Conservation (phyloP, 2,329 filamentous ascomycete species). For the Microdochium trichocladiopsis region DNA sequence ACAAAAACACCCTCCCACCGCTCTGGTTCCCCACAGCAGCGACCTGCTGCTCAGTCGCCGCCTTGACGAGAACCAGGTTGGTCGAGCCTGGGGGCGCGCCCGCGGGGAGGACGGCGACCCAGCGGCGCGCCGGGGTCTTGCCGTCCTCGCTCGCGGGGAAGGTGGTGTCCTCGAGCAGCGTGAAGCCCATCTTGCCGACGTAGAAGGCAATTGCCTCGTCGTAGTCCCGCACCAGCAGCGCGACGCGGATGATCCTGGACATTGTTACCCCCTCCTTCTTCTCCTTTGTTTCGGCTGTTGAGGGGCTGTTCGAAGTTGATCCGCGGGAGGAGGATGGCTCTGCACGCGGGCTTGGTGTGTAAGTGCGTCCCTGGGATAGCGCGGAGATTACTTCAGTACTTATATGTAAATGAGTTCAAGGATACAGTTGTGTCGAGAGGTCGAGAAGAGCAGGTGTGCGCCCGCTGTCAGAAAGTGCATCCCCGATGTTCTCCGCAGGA, state of each 20-base stretch:
- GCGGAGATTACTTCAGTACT: no score
- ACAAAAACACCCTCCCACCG: background rate
- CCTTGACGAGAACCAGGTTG: background rate
- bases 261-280: no score
- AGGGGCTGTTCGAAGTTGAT: no score
- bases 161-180: background rate
- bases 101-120: background rate
- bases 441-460: no score
- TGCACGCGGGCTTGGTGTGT: no score
- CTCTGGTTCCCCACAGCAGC: background rate
- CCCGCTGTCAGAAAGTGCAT: no score
- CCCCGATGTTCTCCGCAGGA: background rate
- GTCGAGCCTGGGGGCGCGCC: background rate
- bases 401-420: no score
- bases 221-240: background rate
- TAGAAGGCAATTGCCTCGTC: background rate
- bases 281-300: no score
- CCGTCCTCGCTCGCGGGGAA: background rate
- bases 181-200: slow-evolving; percentile 1
- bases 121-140: background rate
- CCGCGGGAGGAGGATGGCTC: background rate
- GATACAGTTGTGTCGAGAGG: no score
- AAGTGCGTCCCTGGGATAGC: no score
- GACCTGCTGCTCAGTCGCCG: background rate
- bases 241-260: background rate